Base-by-base conservation (phyloP, 495 filamentous ascomycete species). In the Lindgomyces ingoldianus region DNA sequence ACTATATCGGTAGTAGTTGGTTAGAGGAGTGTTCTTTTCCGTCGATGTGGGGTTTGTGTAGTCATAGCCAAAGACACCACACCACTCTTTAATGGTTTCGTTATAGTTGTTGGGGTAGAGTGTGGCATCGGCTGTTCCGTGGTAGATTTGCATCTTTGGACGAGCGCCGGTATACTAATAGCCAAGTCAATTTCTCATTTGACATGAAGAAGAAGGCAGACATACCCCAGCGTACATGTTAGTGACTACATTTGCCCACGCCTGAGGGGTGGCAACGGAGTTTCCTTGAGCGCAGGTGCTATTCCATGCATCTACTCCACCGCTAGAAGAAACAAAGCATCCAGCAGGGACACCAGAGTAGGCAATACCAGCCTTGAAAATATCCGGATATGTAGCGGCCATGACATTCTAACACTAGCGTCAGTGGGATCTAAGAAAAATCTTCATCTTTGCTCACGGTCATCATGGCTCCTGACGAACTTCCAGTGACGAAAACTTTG, bases 301-400 rank as follows among this genome's bases (percentile, higher is more conserved):
- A 79, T 77, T 81, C 80, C 83, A 86, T 18, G 74, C 74, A 10
- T 74, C 77, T 70, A 50, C 76, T 70, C 55, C 75, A 74, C 49
- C 75, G 69, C 59, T 74, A 58, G 55, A 0, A 6, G 53, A 64
- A 16, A 39, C 69, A 72, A 85, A 87, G 75, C 85, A 87, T 8
- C 84, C 85, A 26, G 80, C 84, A 10, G 85, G 75, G 0, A 88
- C 84, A 21, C 85, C 85, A 4, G 83, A 75, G 73, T 85, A 87
- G 39, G 75, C 84, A 9, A 77, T 79, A 18, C 76, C 83, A 6
- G 83, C 84, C 30, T 79, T 76, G 69, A 85, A 86, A 14, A 85
- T 71, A 22, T 84, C 78, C 12, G 83, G 84, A 68, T 87, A 85
- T 1, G 81, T 79, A 8, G 79, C 84, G 6, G 79, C 82, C 70